Conservation (phyloP, 768 basidiomycete species). For the Cystobasidium ongulense region DNA sequence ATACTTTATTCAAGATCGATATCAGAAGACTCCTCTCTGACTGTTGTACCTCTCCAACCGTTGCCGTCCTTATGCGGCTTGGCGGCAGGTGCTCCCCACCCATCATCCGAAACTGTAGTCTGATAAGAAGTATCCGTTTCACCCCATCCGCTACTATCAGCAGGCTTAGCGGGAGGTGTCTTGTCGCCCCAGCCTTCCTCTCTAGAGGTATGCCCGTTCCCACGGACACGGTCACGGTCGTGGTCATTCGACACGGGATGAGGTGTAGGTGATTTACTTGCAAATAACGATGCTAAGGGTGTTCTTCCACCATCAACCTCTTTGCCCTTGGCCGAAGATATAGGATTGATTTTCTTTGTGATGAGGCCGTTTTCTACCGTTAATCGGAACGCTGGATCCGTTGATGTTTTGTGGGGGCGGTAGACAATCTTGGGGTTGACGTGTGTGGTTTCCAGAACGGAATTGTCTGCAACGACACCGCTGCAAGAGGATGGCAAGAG, state of each 20-base stretch:
- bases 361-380: not conserved
- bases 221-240: not conserved
- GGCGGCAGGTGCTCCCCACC: not conserved
- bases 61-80: not conserved
- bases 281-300: not conserved
- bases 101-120: not conserved
- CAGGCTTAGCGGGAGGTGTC: not conserved
- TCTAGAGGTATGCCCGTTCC: not conserved
- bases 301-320: not conserved
- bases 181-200: not conserved
- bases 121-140: not conserved
- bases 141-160: not conserved
- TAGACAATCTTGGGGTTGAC: not conserved
- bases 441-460: not conserved
- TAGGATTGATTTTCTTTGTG: not conserved
- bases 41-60: not conserved
- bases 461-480: conserved; percentile 11
- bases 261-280: conserved; percentile 3
- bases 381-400: not conserved
- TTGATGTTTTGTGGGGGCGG: not conserved
- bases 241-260: not conserved
- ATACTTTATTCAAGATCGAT: not conserved
- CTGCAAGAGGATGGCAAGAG: not conserved
- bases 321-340: not conserved
- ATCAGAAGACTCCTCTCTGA: not conserved